Conservation (phyloP, 805 yeast genomes). For the Kurtzmaniella cleridarum region DNA sequence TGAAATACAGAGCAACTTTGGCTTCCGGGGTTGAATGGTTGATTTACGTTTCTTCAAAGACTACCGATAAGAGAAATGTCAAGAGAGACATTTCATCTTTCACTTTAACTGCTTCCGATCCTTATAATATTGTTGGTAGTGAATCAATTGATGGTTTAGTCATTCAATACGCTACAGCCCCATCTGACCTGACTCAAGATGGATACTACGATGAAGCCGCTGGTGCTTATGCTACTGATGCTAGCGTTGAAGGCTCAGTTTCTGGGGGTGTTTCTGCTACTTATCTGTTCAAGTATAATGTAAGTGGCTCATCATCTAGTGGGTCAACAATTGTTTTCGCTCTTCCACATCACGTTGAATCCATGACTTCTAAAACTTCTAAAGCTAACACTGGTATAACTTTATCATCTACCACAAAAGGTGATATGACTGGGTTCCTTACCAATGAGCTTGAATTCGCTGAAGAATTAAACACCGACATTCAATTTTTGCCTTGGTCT, state of each 20-base stretch:
- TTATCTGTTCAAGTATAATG: slow-evolving; percentile 45
- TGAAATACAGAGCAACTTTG: slow-evolving; percentile 51
- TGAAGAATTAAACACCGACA: slow-evolving; percentile 34
- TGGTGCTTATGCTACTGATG: slow-evolving; percentile 57
- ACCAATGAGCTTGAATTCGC: slow-evolving; percentile 31
- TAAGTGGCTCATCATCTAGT: slow-evolving; percentile 44
- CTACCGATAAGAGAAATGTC: slow-evolving; percentile 24
- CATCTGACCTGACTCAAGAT: slow-evolving; percentile 24
- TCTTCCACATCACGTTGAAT: slow-evolving; percentile 47
- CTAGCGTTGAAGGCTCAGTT: slow-evolving; percentile 42
- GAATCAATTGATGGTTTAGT: slow-evolving; percentile 42
- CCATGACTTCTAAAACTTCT: slow-evolving; percentile 23
- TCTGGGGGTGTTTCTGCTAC: slow-evolving; percentile 40
- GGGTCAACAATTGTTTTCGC: slow-evolving; percentile 46
- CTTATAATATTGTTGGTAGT: slow-evolving; percentile 39
- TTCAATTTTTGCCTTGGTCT: slow-evolving; percentile 44
- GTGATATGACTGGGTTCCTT: slow-evolving; percentile 42
- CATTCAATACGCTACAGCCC: slow-evolving; percentile 33
- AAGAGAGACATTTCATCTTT: slow-evolving; percentile 14
- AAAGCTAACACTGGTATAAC: slow-evolving; percentile 35
- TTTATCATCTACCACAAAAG: slow-evolving; percentile 46
- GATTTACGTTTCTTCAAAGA: slow-evolving; percentile 52
- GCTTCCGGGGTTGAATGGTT: slow-evolving; percentile 60
- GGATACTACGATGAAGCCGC: slow-evolving; percentile 58
- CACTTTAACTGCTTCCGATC: slow-evolving; percentile 22